Conservation (phyloP, 2,329 filamentous ascomycete genomes). For the Penicillium capsulatum region DNA sequence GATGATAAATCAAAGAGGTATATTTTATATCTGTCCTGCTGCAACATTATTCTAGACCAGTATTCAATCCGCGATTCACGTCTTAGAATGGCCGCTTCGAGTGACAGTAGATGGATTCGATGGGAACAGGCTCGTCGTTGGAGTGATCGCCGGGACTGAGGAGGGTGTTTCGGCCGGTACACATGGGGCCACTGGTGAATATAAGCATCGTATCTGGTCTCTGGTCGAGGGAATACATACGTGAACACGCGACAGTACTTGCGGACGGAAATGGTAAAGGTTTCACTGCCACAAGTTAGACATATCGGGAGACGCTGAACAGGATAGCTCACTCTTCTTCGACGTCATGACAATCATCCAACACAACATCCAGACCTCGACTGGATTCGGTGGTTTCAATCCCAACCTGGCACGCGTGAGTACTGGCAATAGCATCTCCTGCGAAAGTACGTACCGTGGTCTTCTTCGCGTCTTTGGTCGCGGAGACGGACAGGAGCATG, state of each 20-base stretch:
- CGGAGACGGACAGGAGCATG: conserved; percentile 19
- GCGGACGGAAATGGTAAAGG: conserved; percentile 19
- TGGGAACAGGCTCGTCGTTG: conserved; percentile 20
- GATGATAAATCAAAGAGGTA: too few relatives aligned
- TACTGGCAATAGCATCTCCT: background rate
- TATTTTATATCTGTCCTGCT: too few relatives aligned
- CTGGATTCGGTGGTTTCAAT: conserved; percentile 19
- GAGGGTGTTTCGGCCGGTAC: conserved; percentile 23
- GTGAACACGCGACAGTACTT: conserved; percentile 25
- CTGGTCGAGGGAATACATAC: conserved; percentile 9
- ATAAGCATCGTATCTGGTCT: conserved; percentile 17
- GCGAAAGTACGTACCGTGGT: conserved; percentile 11
- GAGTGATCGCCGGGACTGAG: conserved; percentile 21
- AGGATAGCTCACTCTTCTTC: conserved; percentile 21
- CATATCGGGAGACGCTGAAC: background rate
- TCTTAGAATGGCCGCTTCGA: conserved; percentile 10
- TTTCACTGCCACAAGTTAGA: conserved; percentile 13
- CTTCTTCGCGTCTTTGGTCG: conserved; percentile 9
- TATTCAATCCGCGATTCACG: background rate
- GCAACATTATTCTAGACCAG: too few relatives aligned
- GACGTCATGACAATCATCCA: conserved; percentile 21
- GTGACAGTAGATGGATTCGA: conserved; percentile 23
- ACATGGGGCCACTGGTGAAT: conserved; percentile 15
- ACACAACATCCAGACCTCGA: conserved; percentile 16
- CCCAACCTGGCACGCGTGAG: conserved; percentile 17